phyloP scores from a whole-genome alignment of 2,329 filamentous ascomycete genomes.

The Xylariaceae sp. region DNA sequence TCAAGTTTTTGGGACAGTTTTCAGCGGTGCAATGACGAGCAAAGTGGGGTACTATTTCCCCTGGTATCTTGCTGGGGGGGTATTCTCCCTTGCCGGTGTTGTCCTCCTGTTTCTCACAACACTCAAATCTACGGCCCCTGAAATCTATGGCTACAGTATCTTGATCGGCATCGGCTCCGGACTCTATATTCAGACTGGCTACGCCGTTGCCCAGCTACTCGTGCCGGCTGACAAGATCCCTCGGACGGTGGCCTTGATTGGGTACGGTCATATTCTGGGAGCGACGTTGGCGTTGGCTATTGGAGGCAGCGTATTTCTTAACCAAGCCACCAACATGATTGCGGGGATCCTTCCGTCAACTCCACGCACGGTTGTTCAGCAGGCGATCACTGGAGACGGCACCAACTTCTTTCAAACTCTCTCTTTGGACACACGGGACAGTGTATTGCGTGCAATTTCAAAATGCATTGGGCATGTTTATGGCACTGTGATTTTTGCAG shows the following conservation, averaged over 20 bases:
- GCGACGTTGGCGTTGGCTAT: not conserved
- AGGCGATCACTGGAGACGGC: not conserved
- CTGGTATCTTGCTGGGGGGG: slow-evolving; percentile 4
- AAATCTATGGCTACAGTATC: slow-evolving; percentile 4
- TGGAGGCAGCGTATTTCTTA: not conserved
- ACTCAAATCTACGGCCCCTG: not conserved
- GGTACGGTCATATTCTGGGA: not conserved
- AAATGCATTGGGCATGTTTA: not conserved
- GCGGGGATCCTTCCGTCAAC: not conserved
- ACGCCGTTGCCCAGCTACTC: slow-evolving; percentile 1
- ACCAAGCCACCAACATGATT: not conserved
- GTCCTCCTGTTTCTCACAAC: not conserved
- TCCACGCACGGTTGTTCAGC: not conserved
- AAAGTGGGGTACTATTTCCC: slow-evolving; percentile 2
- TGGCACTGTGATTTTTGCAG: not conserved
- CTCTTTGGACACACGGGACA: not conserved
- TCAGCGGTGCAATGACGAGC: slow-evolving; percentile 5
- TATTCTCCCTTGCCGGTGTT: slow-evolving; percentile 1
- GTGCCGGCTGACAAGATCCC: not conserved
- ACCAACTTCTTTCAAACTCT: not conserved
- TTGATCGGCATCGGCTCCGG: slow-evolving; percentile 2
- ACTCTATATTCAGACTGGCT: slow-evolving; percentile 1
- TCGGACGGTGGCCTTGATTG: not conserved
- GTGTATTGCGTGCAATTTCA: not conserved
- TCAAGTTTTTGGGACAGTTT: slow-evolving; percentile 20